These are phyloP conservation scores for Neonectria coccinea DNA, from an alignment of 2,329 filamentous ascomycete species.

Conservation along the genomic window DNA sequence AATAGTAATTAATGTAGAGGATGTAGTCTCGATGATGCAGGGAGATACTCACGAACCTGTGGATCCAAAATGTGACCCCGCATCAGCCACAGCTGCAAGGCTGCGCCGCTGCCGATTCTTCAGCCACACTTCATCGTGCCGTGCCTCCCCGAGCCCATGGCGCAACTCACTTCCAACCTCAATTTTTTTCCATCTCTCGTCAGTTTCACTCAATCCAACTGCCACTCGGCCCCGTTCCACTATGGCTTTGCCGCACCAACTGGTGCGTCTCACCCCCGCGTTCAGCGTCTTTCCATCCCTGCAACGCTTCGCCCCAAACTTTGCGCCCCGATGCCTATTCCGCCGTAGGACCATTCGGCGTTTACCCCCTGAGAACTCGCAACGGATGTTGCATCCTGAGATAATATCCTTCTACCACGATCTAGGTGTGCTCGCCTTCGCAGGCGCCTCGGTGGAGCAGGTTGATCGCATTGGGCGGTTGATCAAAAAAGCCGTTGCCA, in stretches of 20 bases:
- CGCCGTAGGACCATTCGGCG: conserved; percentile 15
- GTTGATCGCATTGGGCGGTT: conserved; percentile 40
- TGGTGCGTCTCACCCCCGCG: neutral
- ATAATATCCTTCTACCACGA: conserved; percentile 43
- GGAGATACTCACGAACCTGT: neutral
- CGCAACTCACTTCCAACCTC: neutral
- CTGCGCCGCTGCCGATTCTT: conserved; percentile 18
- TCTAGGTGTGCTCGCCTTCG: conserved; percentile 48
- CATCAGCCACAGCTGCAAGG: conserved; percentile 34
- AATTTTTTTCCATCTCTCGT: neutral
- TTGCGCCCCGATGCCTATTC: conserved; percentile 29
- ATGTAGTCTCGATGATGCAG: too few relatives aligned
- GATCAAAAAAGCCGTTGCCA: conserved; percentile 26
- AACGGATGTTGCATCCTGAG: too few relatives aligned
- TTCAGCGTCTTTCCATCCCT: conserved; percentile 31
- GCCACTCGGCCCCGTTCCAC: neutral
- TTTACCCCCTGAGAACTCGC: too few relatives aligned
- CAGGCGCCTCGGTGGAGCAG: conserved; percentile 41
- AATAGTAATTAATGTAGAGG: neutral
- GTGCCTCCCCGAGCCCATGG: neutral
- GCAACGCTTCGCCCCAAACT: conserved; percentile 34
- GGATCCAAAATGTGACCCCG: conserved; percentile 25
- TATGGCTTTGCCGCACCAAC: neutral
- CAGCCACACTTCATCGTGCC: conserved; percentile 34
- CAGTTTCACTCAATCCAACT: conserved; percentile 7